Percentiles rank a stretch among this genome's conserved stretches.
Conservation (phyloP, 2,329 filamentous ascomycete species). For the Colletotrichum filicis region DNA sequence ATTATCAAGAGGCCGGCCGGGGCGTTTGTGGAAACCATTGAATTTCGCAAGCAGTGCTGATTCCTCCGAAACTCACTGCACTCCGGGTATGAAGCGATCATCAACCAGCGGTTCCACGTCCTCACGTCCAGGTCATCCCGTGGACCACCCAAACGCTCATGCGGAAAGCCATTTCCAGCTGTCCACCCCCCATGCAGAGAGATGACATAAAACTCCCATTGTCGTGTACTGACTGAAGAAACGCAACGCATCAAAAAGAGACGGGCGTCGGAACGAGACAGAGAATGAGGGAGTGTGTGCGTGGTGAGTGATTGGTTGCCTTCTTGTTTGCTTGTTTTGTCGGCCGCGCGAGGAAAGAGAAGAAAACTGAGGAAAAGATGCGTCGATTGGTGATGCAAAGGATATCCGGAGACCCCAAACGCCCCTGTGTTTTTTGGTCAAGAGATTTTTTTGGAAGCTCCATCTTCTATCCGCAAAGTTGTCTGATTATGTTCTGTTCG, state of each 20-base stretch:
- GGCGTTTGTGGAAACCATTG: conserved; percentile 59
- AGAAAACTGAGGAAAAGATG: conserved; percentile 40
- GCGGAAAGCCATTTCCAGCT: conserved; percentile 69
- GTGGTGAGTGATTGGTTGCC: conserved; percentile 14
- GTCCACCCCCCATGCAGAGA: conserved; percentile 64
- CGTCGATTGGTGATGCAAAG: conserved; percentile 67
- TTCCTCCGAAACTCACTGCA: conserved; percentile 59
- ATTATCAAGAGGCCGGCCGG: background rate
- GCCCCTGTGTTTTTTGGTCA: conserved; percentile 68
- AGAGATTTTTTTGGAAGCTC: conserved; percentile 66
- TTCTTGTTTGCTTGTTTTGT: conserved; percentile 48
- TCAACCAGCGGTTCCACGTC: conserved; percentile 72
- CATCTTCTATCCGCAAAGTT: conserved; percentile 78
- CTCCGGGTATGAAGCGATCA: conserved; percentile 70
- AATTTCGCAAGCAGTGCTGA: conserved; percentile 69
- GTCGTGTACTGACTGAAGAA: background rate
- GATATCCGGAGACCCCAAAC: conserved; percentile 85
- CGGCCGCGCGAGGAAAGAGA: conserved; percentile 14
- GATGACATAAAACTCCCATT: conserved; percentile 34
- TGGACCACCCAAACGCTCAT: conserved; percentile 60
- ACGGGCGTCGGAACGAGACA: conserved; percentile 11
- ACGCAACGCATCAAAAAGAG: background rate
- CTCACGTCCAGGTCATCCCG: conserved; percentile 59
- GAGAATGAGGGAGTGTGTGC: background rate
- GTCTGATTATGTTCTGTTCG: conserved; percentile 54